Evolutionary conservation across 306 rosid genomes (phyloP).

Genomic region (Sesbania bispinosa): DNA sequence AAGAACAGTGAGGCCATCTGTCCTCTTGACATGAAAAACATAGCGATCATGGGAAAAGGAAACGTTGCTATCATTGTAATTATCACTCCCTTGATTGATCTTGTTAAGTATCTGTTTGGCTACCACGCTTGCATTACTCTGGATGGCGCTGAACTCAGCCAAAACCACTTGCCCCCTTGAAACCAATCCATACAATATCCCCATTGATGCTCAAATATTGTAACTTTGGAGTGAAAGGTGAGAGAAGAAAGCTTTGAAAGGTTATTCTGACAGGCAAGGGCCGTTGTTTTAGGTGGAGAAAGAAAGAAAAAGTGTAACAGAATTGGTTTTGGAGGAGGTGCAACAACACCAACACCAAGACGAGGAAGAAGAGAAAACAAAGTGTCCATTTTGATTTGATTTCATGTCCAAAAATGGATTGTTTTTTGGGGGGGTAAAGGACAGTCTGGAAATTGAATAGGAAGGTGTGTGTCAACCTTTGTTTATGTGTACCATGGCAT

Average conservation of each 20-base stretch:
- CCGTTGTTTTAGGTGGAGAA: neutral
- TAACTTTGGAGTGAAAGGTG: neutral
- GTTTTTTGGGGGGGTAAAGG: slow-evolving; percentile 4
- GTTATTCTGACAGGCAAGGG: too few species aligned
- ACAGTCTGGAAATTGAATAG: slow-evolving; percentile 27
- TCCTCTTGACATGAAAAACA: slow-evolving; percentile 51
- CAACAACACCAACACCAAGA: slow-evolving; percentile 3
- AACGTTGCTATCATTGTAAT: slow-evolving; percentile 37
- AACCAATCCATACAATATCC: slow-evolving; percentile 53
- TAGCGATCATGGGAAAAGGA: slow-evolving; percentile 56
- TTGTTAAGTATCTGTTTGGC: slow-evolving; percentile 47
- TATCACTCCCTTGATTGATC: slow-evolving; percentile 19
- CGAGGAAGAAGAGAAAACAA: neutral
- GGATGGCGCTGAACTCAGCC: slow-evolving; percentile 46
- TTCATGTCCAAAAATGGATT: slow-evolving; percentile 29
- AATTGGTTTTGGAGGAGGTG: slow-evolving; percentile 21
- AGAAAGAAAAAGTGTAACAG: neutral
- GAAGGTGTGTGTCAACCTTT: neutral
- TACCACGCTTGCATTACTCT: slow-evolving; percentile 43
- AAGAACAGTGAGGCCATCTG: slow-evolving; percentile 58
- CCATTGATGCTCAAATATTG: slow-evolving; percentile 32
- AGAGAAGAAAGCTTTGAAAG: too few species aligned
- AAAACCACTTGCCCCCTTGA: slow-evolving; percentile 49
- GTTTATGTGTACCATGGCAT: neutral
- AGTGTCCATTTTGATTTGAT: slow-evolving; percentile 26